A percentile compares a stretch with the other conserved stretches of the same genome.
Conservation (phyloP, 805 yeast species). For the Candida yuanshanica region DNA sequence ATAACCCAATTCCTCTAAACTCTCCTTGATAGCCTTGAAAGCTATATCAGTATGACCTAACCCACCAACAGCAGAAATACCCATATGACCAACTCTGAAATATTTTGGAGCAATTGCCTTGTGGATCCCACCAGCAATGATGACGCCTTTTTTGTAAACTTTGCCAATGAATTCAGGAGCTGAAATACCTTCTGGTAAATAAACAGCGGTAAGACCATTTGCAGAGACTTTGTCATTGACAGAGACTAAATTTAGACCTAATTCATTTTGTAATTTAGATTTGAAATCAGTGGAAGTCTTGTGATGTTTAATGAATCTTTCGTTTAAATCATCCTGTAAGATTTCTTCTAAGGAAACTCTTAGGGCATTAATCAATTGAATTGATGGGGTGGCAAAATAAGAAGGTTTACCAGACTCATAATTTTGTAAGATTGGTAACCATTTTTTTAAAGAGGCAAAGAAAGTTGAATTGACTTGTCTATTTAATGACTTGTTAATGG, state of each 20-base stretch:
- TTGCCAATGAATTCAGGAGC: constrained; percentile 58
- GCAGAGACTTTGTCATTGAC: constrained; percentile 57
- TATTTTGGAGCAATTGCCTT: constrained; percentile 73
- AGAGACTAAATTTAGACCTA: constrained; percentile 71
- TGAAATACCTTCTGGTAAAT: constrained; percentile 68
- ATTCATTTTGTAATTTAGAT: constrained; percentile 37
- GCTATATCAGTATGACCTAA: constrained; percentile 50
- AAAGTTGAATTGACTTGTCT: constrained; percentile 40
- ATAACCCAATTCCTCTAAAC: constrained; percentile 36
- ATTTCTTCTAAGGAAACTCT: constrained; percentile 72
- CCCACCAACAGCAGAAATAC: constrained; percentile 57
- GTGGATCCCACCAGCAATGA: constrained; percentile 88
- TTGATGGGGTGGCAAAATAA: constrained; percentile 97
- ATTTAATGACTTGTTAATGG: constrained; percentile 51
- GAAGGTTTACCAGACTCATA: constrained; percentile 78
- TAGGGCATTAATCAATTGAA: constrained; percentile 78
- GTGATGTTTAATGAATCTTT: constrained; percentile 59
- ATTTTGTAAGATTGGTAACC: constrained; percentile 86
- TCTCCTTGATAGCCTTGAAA: constrained; percentile 38
- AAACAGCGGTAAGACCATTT: constrained; percentile 80
- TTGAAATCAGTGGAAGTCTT: constrained; percentile 63
- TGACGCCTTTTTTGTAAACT: constrained; percentile 59
- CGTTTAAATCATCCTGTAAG: constrained; percentile 46
- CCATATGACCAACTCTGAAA: constrained; percentile 97
- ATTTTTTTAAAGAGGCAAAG: constrained; percentile 70